Evolutionary conservation across 2,329 filamentous ascomycete genomes (phyloP).

Genomic region (Paecilomyces dactylethromorphus): DNA sequence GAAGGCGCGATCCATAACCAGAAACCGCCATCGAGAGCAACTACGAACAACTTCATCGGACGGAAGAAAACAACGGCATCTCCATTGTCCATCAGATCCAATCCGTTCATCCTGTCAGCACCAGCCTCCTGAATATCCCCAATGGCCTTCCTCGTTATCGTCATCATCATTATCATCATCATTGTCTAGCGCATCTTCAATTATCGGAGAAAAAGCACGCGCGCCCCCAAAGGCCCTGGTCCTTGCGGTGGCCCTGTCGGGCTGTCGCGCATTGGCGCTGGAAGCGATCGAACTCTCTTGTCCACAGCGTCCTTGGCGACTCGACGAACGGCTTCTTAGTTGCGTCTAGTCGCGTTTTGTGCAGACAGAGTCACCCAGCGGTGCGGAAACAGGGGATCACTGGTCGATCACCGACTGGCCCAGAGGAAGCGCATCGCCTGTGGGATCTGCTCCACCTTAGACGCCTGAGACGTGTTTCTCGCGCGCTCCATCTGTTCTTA

Average conservation of each 20-base stretch:
- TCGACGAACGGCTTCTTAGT: background rate
- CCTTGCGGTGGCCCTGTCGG: background rate
- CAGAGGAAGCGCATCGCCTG: background rate
- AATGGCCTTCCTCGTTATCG: background rate
- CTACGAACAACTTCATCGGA: background rate
- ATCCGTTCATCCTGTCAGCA: background rate
- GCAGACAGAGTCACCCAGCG: background rate
- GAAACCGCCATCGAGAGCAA: background rate
- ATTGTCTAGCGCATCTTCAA: background rate
- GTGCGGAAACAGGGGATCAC: background rate
- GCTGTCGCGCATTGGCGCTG: background rate
- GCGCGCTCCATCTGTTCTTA: background rate
- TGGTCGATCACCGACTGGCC: background rate
- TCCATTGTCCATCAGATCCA: background rate
- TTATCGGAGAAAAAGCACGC: background rate
- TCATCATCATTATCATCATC: background rate
- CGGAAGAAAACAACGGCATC: background rate
- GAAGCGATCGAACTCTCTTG: background rate
- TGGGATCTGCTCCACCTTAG: slow-evolving; percentile 1
- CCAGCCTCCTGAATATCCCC: background rate
- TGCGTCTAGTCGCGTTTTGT: background rate
- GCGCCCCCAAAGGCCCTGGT: background rate
- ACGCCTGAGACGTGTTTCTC: slow-evolving; percentile 1
- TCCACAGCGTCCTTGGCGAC: background rate
- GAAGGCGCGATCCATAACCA: background rate